Base-by-base conservation (phyloP, 805 yeast genomes). In the Kazachstania martiniae region DNA sequence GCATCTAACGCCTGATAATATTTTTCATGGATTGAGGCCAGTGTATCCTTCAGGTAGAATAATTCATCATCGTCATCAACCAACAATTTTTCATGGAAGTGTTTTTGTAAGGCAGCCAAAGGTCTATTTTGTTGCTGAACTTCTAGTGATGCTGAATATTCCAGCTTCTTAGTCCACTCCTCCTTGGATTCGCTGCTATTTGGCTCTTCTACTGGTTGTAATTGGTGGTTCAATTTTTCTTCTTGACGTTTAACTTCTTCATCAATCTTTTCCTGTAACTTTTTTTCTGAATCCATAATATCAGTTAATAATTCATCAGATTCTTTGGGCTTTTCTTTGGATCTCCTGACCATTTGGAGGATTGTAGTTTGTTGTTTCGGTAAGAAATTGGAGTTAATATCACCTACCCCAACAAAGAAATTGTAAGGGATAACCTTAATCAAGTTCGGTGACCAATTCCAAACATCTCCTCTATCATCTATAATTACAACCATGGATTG, bases 401-500 rank as follows among this genome's bases (percentile, higher is more conserved):
- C 98, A 18, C 98, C 98, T 35, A 89, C 85, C 8, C 97, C 97
- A 23, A 87, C 94, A 48, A 91, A 91, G 47, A 91, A 91, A 53
- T 84, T 94, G 54, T 85, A 91, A 0, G 98, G 98, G 2, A 86
- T 80, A 4, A 89, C 97, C 57, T 89, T 84, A 37, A 91, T 74
- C 45, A 91, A 62, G 51, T 91, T 87, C 9, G 80, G 76, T 43
- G 85, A 82, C 98, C 98, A 91, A 49, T 82, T 83, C 98, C 98
- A 91, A 14, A 91, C 98, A 56, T 91, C 98, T 3, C 96, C 98
- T 53, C 98, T 71, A 56, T 91, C 98, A 56, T 91, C 98, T 38
- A 91, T 91, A 28, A 91, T 78, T 2, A 83, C 91, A 21, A 91
- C 98, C 94, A 91, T 81, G 12, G 94, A 79, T 16, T 94, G 94